A percentile compares a stretch with the other conserved stretches of the same genome.
These are phyloP conservation scores for Nectriaceae sp. DNA, from an alignment of 2,329 filamentous ascomycete genomes.

Conservation along the genomic window DNA sequence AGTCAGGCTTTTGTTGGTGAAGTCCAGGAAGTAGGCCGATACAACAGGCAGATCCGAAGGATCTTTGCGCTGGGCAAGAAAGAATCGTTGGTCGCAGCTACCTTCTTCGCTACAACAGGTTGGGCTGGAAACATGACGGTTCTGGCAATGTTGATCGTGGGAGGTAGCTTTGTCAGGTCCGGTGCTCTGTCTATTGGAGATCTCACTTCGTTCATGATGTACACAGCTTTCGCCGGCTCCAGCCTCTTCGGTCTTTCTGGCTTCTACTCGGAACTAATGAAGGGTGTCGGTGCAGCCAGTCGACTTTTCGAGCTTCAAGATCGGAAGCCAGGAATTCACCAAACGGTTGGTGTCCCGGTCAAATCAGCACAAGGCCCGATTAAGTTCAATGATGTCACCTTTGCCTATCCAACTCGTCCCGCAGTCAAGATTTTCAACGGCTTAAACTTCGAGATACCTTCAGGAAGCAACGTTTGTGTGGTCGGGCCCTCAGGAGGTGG, in stretches of 20 bases:
- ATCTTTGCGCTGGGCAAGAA: slow-evolving; percentile 87
- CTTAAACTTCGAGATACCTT: slow-evolving; percentile 86
- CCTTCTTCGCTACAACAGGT: slow-evolving; percentile 85
- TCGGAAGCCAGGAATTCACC: slow-evolving; percentile 80
- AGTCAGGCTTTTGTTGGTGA: slow-evolving; percentile 96
- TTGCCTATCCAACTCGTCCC: slow-evolving; percentile 91
- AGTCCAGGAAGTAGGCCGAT: slow-evolving; percentile 83
- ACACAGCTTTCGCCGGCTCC: slow-evolving; percentile 82
- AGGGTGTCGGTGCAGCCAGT: slow-evolving; percentile 95
- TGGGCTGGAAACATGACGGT: slow-evolving; percentile 98
- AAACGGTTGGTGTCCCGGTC: slow-evolving; percentile 79
- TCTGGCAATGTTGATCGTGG: slow-evolving; percentile 83
- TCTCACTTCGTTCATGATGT: slow-evolving; percentile 97
- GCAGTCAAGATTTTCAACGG: slow-evolving; percentile 90
- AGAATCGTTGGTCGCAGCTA: slow-evolving; percentile 86
- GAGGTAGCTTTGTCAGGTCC: slow-evolving; percentile 84
- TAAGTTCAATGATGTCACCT: slow-evolving; percentile 80
- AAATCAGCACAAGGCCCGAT: slow-evolving; percentile 85
- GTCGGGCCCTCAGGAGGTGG: slow-evolving; percentile 95
- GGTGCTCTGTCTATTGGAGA: slow-evolving; percentile 90
- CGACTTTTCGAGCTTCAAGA: slow-evolving; percentile 96
- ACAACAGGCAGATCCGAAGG: slow-evolving; percentile 88
- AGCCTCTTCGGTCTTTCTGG: slow-evolving; percentile 92
- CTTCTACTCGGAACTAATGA: slow-evolving; percentile 99
- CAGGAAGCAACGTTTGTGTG: slow-evolving; percentile 92